These are phyloP conservation scores for Thraustochytrium striatum DNA, from an alignment of 352 stramenopile genomes.

Conservation along the genomic window DNA sequence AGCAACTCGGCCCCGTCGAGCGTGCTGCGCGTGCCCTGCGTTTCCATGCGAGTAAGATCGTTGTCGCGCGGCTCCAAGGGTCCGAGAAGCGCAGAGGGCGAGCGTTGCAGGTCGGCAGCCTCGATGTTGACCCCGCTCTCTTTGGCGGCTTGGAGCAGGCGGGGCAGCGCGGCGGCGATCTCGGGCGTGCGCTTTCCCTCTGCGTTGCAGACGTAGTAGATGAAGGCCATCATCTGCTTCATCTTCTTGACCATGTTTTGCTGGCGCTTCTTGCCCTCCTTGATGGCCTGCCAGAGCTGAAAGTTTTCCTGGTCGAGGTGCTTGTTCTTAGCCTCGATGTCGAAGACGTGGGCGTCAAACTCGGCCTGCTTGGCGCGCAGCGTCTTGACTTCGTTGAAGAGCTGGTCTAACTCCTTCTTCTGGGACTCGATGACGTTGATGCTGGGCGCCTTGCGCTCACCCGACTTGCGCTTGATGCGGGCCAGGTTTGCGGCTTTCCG, in stretches of 20 bases:
- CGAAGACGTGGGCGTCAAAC: neutral
- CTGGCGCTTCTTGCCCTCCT: conserved; percentile 12
- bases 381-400: neutral
- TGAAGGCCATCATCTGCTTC: conserved; percentile 44
- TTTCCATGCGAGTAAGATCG: too few species aligned
- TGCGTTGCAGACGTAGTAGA: conserved; percentile 14
- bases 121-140: conserved; percentile 20
- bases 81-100: too few species aligned
- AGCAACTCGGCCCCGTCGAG: too few species aligned
- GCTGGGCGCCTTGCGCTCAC: neutral
- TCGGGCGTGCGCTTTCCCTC: neutral
- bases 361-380: neutral
- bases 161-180: conserved; percentile 5
- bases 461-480: conserved; percentile 30
- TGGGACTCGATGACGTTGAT: neutral
- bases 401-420: conserved; percentile 7
- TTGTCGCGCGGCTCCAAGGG: too few species aligned
- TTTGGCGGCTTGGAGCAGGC: conserved; percentile 3
- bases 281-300: conserved; percentile 22
- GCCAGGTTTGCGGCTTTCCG: conserved; percentile 29
- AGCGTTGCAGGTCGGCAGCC: too few species aligned
- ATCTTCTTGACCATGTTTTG: conserved; percentile 15
- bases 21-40: too few species aligned
- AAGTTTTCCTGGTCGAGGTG: conserved; percentile 32
- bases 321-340: conserved; percentile 10